phyloP scores from a whole-genome alignment of 495 filamentous ascomycete genomes.

The Durotheca rogersii region DNA sequence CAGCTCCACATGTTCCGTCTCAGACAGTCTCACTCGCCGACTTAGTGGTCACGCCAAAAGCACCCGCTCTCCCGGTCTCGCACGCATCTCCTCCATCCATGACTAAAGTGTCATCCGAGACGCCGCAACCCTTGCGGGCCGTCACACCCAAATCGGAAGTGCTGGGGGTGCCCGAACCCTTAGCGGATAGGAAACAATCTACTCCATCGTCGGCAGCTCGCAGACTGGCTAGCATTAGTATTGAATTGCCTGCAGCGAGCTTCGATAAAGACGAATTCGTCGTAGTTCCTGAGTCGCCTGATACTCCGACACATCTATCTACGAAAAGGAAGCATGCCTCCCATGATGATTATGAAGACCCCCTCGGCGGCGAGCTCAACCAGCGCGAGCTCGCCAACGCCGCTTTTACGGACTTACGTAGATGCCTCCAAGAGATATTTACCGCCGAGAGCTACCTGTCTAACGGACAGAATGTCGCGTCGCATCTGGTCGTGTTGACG shows the following conservation, averaged over 20 bases:
- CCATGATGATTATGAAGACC: constrained; percentile 47
- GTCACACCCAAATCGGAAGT: background rate
- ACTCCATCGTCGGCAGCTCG: constrained; percentile 7
- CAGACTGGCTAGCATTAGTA: constrained; percentile 30
- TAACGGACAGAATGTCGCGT: constrained; percentile 48
- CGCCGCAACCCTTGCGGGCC: constrained; percentile 6
- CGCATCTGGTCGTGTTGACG: constrained; percentile 43
- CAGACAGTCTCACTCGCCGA: constrained; percentile 36
- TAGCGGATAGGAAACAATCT: constrained; percentile 1
- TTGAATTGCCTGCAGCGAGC: constrained; percentile 39
- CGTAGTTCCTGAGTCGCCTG: constrained; percentile 43
- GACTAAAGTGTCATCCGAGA: constrained; percentile 10
- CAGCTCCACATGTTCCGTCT: constrained; percentile 22
- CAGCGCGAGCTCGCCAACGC: constrained; percentile 79
- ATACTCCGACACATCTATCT: constrained; percentile 44
- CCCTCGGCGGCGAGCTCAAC: constrained; percentile 56
- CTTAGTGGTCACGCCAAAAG: constrained; percentile 30
- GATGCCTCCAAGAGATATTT: constrained; percentile 71
- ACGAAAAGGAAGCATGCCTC: constrained; percentile 41
- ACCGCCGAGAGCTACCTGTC: constrained; percentile 70
- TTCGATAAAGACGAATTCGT: constrained; percentile 46
- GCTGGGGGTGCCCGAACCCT: constrained; percentile 5
- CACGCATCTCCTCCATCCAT: constrained; percentile 8
- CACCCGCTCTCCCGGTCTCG: constrained; percentile 10
- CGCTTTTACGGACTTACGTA: constrained; percentile 64